Evolutionary conservation across 495 filamentous ascomycete genomes (phyloP), one percentile per base, ranked within the genome.

Genomic region (Penicillium paradoxum): DNA sequence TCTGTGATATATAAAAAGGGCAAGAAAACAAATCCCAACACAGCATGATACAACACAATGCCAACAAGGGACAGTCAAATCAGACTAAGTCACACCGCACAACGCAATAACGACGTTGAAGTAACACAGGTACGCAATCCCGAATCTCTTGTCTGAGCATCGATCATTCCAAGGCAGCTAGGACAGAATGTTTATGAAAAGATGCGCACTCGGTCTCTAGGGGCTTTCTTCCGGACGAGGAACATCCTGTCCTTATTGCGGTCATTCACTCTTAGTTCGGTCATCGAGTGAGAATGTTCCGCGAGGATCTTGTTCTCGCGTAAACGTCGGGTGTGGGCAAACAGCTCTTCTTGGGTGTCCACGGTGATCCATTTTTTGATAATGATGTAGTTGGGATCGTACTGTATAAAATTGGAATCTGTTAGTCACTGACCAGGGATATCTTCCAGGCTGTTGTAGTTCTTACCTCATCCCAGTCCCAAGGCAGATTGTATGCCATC

Each of bases 341-440:
- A 91, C 43, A 91, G 80, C 43, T 83, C 68, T 40, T 86, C 78
- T 59, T 90, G 88, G 59, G 89, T 79, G 54, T 82, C 77, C 65
- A 90, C 83, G 36, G 77, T 75, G 54, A 91, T 82, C 83, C 82
- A 90, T 48, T 80, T 75, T 66, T 88, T 88, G 75, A 91, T 89
- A 49, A 91, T 68, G 49, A 91, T 76, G 55, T 83, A 90, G 47
- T 86, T 82, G 43, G 79, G 75, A 55, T 91, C 85, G 72, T 79
- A 60, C 65, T 70, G 40, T 14, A 6, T 2, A 11, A 17, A 17
- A 17, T 4, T n/a, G 5, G 51, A 49, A 30, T 10, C 25, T 36
- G 34, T 32, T 13, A 48, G 14, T 41, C 6, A 11, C 6, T 15
- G 40, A 7, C 4, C 13, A 18, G 19, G 13, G 1, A 36, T 21